phyloP scores from a whole-genome alignment of 2,329 filamentous ascomycete species.

The Chalara sp. region DNA sequence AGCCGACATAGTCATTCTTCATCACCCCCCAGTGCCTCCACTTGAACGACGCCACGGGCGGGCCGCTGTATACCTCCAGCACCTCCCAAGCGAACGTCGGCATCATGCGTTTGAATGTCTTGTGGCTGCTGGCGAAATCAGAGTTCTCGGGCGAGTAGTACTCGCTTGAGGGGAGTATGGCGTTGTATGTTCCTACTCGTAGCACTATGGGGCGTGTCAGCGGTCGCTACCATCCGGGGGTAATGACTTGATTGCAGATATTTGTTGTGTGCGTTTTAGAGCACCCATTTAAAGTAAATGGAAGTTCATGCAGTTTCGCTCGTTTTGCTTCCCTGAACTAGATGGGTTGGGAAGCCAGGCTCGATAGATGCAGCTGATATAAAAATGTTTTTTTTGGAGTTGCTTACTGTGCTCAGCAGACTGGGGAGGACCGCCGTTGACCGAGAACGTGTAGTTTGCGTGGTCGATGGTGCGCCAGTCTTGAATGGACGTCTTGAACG shows the following conservation, averaged over 20 bases:
- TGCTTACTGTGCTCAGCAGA: constrained; percentile 44
- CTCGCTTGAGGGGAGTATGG: constrained; percentile 55
- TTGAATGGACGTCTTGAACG: constrained; percentile 52
- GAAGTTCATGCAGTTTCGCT: too few species aligned
- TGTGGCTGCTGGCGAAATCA: constrained; percentile 58
- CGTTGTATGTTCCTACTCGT: constrained; percentile 62
- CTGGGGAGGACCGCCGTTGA: constrained; percentile 53
- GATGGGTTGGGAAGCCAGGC: too few species aligned
- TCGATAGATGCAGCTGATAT: too few species aligned
- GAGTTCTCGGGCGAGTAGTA: constrained; percentile 57
- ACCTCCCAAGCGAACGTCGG: constrained; percentile 67
- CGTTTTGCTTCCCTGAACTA: too few species aligned
- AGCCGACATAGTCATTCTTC: constrained; percentile 59
- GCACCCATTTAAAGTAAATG: too few species aligned
- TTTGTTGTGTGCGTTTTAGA: too few species aligned
- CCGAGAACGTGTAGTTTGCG: constrained; percentile 52
- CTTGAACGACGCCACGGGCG: constrained; percentile 54
- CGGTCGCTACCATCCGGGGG: too few species aligned
- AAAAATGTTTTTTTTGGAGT: too few species aligned
- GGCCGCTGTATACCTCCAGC: constrained; percentile 59
- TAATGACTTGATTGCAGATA: too few species aligned
- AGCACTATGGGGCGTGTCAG: constrained; percentile 36
- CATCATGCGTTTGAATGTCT: constrained; percentile 69
- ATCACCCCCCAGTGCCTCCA: constrained; percentile 65
- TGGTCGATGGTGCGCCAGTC: constrained; percentile 63